Conservation (phyloP, 495 filamentous ascomycete genomes). For the Astrothelium macrocarpum region DNA sequence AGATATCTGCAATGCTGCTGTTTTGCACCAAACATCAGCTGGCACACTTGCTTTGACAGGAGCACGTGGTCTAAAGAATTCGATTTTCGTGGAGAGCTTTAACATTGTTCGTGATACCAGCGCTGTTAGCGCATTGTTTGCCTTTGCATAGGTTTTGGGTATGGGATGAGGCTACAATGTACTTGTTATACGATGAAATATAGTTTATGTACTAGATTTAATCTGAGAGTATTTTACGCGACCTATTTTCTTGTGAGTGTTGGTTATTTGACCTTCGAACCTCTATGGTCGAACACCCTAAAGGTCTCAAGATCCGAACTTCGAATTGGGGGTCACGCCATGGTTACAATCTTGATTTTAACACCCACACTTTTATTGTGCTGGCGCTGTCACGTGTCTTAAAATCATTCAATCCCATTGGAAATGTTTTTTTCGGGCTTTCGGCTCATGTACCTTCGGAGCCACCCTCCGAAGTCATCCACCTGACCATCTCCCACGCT, state of each 20-base stretch:
- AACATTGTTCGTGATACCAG: not conserved
- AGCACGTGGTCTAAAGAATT: no score
- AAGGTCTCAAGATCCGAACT: no score
- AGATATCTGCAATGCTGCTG: not conserved
- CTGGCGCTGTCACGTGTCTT: no score
- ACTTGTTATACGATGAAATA: not conserved
- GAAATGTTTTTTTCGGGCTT: no score
- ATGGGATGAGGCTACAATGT: not conserved
- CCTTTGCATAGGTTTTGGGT: not conserved
- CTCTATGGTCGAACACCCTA: not conserved
- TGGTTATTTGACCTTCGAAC: no score
- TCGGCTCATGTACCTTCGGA: no score
- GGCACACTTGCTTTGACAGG: no score
- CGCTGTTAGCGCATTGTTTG: not conserved
- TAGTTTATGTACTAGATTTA: not conserved
- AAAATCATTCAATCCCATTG: no score
- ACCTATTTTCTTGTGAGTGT: not conserved
- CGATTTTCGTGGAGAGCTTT: not conserved
- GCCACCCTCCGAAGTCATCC: not conserved
- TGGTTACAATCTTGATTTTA: no score
- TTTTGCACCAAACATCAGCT: no score
- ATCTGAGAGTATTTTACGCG: not conserved
- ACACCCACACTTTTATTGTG: no score
- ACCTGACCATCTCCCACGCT: not conserved
- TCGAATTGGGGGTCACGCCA: no score